phyloP scores from a whole-genome alignment of 148 eudicot genomes.

The Persicaria tinctoria region DNA sequence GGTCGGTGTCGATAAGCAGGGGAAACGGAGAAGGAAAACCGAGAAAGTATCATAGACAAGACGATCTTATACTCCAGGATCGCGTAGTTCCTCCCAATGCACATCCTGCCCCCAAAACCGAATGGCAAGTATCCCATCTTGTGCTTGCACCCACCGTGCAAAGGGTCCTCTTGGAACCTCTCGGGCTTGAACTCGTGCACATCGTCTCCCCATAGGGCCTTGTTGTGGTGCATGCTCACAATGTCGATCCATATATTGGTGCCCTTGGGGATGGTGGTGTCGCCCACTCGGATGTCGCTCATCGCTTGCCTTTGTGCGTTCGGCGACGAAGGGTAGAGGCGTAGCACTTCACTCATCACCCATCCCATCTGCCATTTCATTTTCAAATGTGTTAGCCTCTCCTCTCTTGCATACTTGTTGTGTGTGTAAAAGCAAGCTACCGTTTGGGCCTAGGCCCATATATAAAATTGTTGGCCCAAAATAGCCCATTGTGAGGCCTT shows the following conservation, averaged over 20 bases:
- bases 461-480: not conserved
- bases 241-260: slow-evolving; percentile 88
- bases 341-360: slow-evolving; percentile 78
- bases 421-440: not conserved
- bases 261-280: slow-evolving; percentile 44
- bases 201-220: slow-evolving; percentile 60
- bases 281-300: slow-evolving; percentile 46
- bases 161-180: slow-evolving; percentile 42
- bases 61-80: slow-evolving; percentile 80
- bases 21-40: slow-evolving; percentile 55
- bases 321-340: slow-evolving; percentile 77
- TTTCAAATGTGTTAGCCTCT: not conserved
- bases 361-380: slow-evolving; percentile 69
- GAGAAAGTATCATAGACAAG: slow-evolving; percentile 41
- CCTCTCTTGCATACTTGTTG: not conserved
- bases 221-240: slow-evolving; percentile 79
- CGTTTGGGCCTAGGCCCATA: not conserved
- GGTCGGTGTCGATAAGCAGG: slow-evolving; percentile 65
- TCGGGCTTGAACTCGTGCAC: slow-evolving; percentile 71
- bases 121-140: slow-evolving; percentile 89
- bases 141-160: slow-evolving; percentile 62
- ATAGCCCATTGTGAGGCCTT: no score
- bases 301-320: slow-evolving; percentile 70
- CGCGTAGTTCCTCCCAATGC: slow-evolving; percentile 62
- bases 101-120: slow-evolving; percentile 96